Base-by-base conservation (phyloP, 2,329 filamentous ascomycete genomes). In the Diaporthe eres region DNA sequence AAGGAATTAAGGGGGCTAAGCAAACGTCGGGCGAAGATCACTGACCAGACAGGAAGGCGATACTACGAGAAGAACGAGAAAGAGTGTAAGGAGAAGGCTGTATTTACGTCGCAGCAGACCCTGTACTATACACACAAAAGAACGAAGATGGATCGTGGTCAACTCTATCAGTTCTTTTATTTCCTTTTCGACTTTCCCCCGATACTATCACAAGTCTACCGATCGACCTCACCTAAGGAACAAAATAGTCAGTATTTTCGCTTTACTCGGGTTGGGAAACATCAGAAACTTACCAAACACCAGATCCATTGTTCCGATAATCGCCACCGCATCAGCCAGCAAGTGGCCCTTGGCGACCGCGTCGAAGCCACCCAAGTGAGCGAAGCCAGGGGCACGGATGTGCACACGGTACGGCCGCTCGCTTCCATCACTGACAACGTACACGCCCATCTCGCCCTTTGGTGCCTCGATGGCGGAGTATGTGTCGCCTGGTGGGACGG, bases 371-470 rank as follows among this genome's bases (percentile, higher is more conserved):
- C 91, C 92, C 85, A 99, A 87, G 87, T 99, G 97, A 78, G 97
- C 97, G 82, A 99, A 99, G 77, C 97, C 97, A 75, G 97, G 97
- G 51, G 97, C 96, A 81, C 97, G 93, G 81, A 99, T 98, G 89
- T 98, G 97, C 87, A 97, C 98, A 82, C 97, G 91, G 88, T 99
- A 99, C 63, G 97, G 97, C 82, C 97, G 90, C 90, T 99, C 97
- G 84, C 93, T 97, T 78, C 97, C 97, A 83, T 99, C 97, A 83
- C 94, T 98, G 82, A 99, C 97, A 71, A 99, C 88, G 84, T 94
- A 99, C 60, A 99, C 97, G 84, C 94, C 97, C 97, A 99, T 99
- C 89, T 99, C 97, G 81, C 97, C 97, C 93, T 99, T 99, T 77
- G 97, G 97, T n/a, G 97, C 97, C 89, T 99, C 97, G 79, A 99